Evolutionary conservation across 306 rosid species (phyloP), one percentile per base, ranked within the genome.

Genomic region (Phaseolus lunatus): DNA sequence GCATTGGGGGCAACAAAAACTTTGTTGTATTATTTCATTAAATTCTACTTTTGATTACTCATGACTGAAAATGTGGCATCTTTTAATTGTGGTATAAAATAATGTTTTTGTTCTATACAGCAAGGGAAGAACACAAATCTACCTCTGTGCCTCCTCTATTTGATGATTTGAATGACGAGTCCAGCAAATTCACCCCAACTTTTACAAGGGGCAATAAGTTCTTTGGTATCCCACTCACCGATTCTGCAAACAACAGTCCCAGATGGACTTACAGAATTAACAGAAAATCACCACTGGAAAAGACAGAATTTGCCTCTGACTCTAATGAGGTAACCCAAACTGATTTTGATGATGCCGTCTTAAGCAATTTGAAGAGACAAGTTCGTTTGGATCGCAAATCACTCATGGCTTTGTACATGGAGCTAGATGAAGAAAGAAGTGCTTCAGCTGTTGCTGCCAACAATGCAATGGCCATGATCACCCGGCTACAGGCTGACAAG

Each of bases 391-490:
- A 95, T 70, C 84, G 90, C 4, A 95, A 90, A 72, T 92, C 97
- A 13, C 88, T 92, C 23, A 87, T 89, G 91, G 97, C 84, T 11
- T 72, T 96, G 65, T 92, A 90, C 86, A 89, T 92, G 97, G 99
- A 96, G 77, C 85, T 96, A 4, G 99, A 96, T 12, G 98, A 96
- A 84, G 99, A 96, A 73, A 89, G 99, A 80, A 96, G 92, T 20
- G 99, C 99, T 70, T 85, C 98, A 3, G 97, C 98, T 7, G 82
- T 92, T 39, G 99, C 99, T 22, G 99, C 98, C 0, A 91, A 92
- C 87, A 91, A 96, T 13, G 99, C 99, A n/a, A 92, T 96, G 99
- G 98, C 99, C 14, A 96, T 96, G 99, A 96, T 96, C 81, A 96
- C 99, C 8, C 84, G 95, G 61, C 72, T 96, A 45, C 99, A 96